phyloP scores from a whole-genome alignment of 768 basidiomycete species.

The Mycena leptocephala region DNA sequence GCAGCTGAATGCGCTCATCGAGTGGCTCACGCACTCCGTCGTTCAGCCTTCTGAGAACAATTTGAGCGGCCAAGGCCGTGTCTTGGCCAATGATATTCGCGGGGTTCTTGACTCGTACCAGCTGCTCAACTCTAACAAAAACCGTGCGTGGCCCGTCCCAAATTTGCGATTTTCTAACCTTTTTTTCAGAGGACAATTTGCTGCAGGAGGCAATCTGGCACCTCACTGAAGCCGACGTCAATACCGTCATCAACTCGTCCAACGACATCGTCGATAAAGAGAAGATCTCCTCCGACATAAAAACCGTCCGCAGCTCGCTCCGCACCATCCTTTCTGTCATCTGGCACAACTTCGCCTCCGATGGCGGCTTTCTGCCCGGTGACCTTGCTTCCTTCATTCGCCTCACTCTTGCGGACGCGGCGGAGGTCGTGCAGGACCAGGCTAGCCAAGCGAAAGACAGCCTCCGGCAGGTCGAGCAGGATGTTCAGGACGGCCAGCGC shows the following conservation, averaged over 20 bases:
- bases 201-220: constrained; percentile 67
- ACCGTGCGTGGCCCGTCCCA: constrained; percentile 47
- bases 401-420: constrained; percentile 76
- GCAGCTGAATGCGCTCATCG: constrained; percentile 57
- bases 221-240: constrained; percentile 57
- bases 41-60: constrained; percentile 46
- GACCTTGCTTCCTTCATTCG: constrained; percentile 78
- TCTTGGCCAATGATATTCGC: constrained; percentile 53
- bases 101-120: constrained; percentile 63
- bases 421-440: constrained; percentile 69
- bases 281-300: constrained; percentile 1
- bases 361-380: constrained; percentile 66
- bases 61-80: constrained; percentile 57
- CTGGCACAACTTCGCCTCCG: constrained; percentile 58
- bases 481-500: constrained; percentile 73
- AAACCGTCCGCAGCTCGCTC: constrained; percentile 25
- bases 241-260: not conserved
- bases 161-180: not conserved
- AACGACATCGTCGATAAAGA: not conserved
- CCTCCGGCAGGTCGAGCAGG: constrained; percentile 70
- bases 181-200: constrained; percentile 58
- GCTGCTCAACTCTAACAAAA: constrained; percentile 58
- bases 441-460: constrained; percentile 68
- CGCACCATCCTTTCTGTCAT: constrained; percentile 27
- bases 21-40: constrained; percentile 54